Conservation (phyloP, 306 rosid genomes). For the Senna siamea region DNA sequence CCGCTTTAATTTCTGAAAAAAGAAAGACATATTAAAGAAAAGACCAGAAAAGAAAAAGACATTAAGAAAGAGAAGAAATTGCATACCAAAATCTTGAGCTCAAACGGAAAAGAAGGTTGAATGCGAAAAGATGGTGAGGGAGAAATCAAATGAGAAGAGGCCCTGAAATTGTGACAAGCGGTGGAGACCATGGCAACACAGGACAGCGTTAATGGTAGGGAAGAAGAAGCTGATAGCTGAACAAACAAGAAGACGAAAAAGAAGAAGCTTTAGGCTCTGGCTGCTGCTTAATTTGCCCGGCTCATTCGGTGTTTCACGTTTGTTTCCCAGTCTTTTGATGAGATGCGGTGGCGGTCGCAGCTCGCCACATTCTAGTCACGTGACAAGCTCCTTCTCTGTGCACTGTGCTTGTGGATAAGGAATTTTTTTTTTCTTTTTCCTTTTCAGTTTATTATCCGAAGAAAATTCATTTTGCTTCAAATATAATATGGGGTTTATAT, state of each 20-base stretch:
- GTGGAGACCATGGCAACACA: constrained; percentile 58
- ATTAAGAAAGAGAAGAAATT: background rate
- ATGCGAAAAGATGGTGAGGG: constrained; percentile 54
- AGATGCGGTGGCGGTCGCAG: constrained; percentile 6
- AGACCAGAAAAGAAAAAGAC: background rate
- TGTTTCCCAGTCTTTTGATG: constrained; percentile 10
- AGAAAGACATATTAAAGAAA: constrained; percentile 1
- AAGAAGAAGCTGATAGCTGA: constrained; percentile 37
- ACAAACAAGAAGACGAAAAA: constrained; percentile 10
- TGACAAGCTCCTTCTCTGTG: constrained; percentile 23
- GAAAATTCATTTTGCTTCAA: background rate
- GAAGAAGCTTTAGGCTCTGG: background rate
- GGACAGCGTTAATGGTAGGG: constrained; percentile 30
- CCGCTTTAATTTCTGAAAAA: constrained; percentile 61
- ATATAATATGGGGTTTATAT: too few species aligned
- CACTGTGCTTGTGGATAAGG: constrained; percentile 26
- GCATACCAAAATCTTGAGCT: constrained; percentile 56
- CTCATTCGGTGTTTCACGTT: background rate
- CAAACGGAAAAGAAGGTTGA: constrained; percentile 49
- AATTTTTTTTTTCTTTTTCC: background rate
- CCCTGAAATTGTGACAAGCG: constrained; percentile 60
- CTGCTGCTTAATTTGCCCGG: background rate
- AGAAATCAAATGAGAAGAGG: constrained; percentile 61
- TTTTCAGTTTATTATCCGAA: background rate
- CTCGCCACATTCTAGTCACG: constrained; percentile 32